Percentiles rank a stretch among this genome's conserved stretches.
Evolutionary conservation across 805 yeast species (phyloP).

Genomic region (Cyberlindnera meyerae): DNA sequence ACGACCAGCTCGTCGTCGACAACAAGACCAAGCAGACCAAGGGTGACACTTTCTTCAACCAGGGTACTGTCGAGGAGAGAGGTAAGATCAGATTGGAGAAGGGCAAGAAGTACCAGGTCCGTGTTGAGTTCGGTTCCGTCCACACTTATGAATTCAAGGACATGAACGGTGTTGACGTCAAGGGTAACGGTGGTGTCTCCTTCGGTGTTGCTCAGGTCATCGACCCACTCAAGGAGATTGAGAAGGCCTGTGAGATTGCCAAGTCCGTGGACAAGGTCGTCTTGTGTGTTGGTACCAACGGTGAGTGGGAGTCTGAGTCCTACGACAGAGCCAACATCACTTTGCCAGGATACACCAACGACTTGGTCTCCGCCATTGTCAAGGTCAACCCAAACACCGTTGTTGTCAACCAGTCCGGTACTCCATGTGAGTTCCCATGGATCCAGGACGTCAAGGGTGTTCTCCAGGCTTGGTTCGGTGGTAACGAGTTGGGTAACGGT

Average conservation of each 20-base stretch:
- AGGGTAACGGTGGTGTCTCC: constrained; percentile 31
- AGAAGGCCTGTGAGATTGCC: constrained; percentile 43
- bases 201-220: constrained; percentile 30
- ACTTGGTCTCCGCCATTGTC: constrained; percentile 41
- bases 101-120: constrained; percentile 40
- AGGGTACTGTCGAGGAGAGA: constrained; percentile 45
- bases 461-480: constrained; percentile 56
- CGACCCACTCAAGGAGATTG: constrained; percentile 28
- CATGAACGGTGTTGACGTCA: constrained; percentile 13
- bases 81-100: constrained; percentile 33
- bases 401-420: constrained; percentile 55
- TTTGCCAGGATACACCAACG: constrained; percentile 45
- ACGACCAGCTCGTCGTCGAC: constrained; percentile 47
- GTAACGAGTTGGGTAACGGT: constrained; percentile 55
- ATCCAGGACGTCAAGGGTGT: constrained; percentile 37
- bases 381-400: constrained; percentile 47
- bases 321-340: constrained; percentile 48
- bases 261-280: constrained; percentile 46
- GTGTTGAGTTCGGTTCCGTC: constrained; percentile 45
- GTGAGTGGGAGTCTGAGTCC: constrained; percentile 60
- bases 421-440: constrained; percentile 60
- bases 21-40: constrained; percentile 43
- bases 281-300: constrained; percentile 44
- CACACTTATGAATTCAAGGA: constrained; percentile 28
- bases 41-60: constrained; percentile 49